Conservation (phyloP, 768 basidiomycete species). For the Exidia glandulosa region DNA sequence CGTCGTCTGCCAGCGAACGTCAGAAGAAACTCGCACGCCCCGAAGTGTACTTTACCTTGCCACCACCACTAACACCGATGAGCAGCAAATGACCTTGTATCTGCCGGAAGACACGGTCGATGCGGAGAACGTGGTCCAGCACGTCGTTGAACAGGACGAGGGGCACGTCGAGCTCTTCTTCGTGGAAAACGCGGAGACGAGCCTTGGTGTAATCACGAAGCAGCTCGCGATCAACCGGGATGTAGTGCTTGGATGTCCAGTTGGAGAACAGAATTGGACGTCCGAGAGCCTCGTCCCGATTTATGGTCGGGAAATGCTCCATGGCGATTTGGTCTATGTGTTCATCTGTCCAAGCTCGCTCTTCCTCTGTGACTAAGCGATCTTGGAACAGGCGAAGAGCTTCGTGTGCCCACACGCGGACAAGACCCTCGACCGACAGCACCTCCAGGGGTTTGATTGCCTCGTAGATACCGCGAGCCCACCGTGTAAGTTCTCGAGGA, state of each 20-base stretch:
- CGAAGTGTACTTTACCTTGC: constrained; percentile 56
- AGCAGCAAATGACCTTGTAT: constrained; percentile 92
- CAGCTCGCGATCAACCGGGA: constrained; percentile 86
- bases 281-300: constrained; percentile 70
- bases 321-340: constrained; percentile 74
- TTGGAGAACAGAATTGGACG: constrained; percentile 97
- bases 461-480: constrained; percentile 96
- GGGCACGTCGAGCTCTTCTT: constrained; percentile 96
- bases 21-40: constrained; percentile 6
- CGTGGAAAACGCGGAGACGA: constrained; percentile 93
- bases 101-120: constrained; percentile 98
- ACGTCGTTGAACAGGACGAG: constrained; percentile 98
- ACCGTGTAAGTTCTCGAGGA: constrained; percentile 96
- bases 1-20: constrained; percentile 56
- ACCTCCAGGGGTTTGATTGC: constrained; percentile 89
- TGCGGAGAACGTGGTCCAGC: constrained; percentile 92
- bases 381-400: constrained; percentile 96
- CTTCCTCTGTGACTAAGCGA: constrained; percentile 85
- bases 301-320: constrained; percentile 89
- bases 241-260: constrained; percentile 96
- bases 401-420: constrained; percentile 97
- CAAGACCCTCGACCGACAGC: constrained; percentile 88
- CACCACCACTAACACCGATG: constrained; percentile 96
- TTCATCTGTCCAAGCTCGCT: constrained; percentile 92
- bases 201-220: constrained; percentile 96